Percentiles rank a stretch among this genome's conserved stretches.
Evolutionary conservation across 163 green algal genomes (phyloP).

Genomic region (Trebouxia gelatinosa): DNA sequence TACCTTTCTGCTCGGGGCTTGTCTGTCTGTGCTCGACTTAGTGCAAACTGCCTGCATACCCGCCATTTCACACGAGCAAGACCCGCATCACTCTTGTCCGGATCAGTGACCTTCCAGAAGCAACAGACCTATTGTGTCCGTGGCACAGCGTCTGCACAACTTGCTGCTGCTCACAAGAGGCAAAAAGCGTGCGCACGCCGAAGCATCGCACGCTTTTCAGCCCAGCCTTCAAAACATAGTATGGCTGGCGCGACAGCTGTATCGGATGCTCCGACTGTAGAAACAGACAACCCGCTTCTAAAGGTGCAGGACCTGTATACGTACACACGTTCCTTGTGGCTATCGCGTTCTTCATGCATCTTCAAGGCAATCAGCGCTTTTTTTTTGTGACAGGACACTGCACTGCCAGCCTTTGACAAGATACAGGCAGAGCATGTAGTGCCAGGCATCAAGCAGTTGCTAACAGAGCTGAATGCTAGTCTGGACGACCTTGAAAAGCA

Average conservation of each 20-base stretch:
- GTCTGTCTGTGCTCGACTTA: background rate
- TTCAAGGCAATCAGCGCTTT: background rate
- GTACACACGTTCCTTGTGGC: background rate
- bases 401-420: slow-evolving; percentile 60
- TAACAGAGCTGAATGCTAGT: slow-evolving; percentile 64
- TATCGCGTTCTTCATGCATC: background rate
- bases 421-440: slow-evolving; percentile 92
- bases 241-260: background rate
- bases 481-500: slow-evolving; percentile 68
- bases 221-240: background rate
- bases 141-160: background rate
- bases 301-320: background rate
- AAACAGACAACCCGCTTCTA: background rate
- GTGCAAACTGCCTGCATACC: background rate
- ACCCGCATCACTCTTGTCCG: too few species aligned
- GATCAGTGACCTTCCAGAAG: background rate
- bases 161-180: background rate
- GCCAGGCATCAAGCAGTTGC: slow-evolving; percentile 66
- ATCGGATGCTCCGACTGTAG: background rate
- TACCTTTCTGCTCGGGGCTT: background rate
- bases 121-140: background rate
- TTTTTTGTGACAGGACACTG: background rate
- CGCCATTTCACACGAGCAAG: too few species aligned
- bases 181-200: background rate
- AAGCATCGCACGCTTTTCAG: background rate